These are phyloP conservation scores for Larix sibirica DNA, from an alignment of 83 land plant genomes.

Conservation along the genomic window DNA sequence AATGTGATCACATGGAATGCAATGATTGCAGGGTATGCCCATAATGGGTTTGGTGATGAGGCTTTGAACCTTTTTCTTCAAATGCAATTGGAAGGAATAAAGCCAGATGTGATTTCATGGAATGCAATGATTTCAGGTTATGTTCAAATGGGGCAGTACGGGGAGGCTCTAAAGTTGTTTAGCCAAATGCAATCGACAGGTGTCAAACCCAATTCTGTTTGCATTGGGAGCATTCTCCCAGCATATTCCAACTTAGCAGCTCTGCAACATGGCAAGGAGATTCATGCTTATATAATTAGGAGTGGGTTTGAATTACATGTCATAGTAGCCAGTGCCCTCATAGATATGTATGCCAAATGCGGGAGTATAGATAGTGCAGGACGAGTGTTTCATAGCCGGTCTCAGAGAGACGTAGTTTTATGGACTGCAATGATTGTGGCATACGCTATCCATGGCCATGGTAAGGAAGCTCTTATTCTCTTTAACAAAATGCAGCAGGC, in stretches of 20 bases:
- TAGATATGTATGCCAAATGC: constrained; percentile 7
- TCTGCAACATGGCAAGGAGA: constrained; percentile 2
- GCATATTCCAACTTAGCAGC: background rate
- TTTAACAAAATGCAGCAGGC: background rate
- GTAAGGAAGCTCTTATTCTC: background rate
- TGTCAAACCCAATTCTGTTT: too few species aligned
- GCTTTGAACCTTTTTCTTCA: too few species aligned
- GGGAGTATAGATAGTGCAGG: background rate
- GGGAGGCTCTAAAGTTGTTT: too few species aligned
- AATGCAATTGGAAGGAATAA: too few species aligned
- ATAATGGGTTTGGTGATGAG: too few species aligned
- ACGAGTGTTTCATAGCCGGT: background rate
- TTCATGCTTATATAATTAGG: background rate
- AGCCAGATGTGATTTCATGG: too few species aligned
- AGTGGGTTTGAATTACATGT: background rate
- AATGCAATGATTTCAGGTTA: too few species aligned
- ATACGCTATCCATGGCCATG: background rate
- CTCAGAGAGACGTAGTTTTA: background rate
- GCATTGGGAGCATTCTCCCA: background rate
- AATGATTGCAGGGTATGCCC: too few species aligned
- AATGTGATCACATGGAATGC: too few species aligned
- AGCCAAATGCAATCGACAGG: too few species aligned
- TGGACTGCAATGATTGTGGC: background rate
- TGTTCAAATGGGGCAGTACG: too few species aligned
- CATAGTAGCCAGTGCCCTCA: background rate